These are phyloP conservation scores for Fusarium gaditjirri DNA, from an alignment of 2,329 filamentous ascomycete species.

Conservation along the genomic window DNA sequence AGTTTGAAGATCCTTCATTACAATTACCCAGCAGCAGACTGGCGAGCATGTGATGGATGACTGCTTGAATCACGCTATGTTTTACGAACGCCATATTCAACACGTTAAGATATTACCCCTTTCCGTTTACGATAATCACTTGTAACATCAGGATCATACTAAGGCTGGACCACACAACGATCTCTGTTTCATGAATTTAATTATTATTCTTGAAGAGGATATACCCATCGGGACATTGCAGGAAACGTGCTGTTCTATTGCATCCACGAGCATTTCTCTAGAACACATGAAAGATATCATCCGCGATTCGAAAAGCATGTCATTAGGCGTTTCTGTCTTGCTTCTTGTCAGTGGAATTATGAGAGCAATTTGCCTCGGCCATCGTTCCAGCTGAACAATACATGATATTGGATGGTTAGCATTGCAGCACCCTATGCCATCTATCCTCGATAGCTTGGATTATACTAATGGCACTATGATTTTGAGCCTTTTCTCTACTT, in stretches of 20 bases:
- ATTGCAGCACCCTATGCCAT: conserved; percentile 1
- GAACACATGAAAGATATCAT: conserved; percentile 25
- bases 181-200: conserved; percentile 34
- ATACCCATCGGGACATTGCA: conserved; percentile 48
- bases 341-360: not conserved
- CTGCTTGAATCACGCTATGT: conserved; percentile 11
- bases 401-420: not conserved
- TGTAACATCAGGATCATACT: conserved; percentile 43
- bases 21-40: conserved; percentile 69
- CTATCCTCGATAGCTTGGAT: not conserved
- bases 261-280: conserved; percentile 17
- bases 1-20: conserved; percentile 67
- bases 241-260: conserved; percentile 25
- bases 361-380: not conserved
- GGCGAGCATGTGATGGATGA: conserved; percentile 60
- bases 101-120: conserved; percentile 14
- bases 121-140: conserved; percentile 25
- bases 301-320: conserved; percentile 26
- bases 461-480: not conserved
- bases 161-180: conserved; percentile 39
- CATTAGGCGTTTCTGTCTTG: conserved; percentile 22
- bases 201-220: conserved; percentile 42
- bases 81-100: conserved; percentile 24
- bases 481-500: not conserved
- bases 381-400: conserved; percentile 9